Percentiles rank a stretch among this genome's conserved stretches.
These are phyloP conservation scores for Podaxis mareebaensis DNA, from an alignment of 768 basidiomycete genomes.

Conservation along the genomic window DNA sequence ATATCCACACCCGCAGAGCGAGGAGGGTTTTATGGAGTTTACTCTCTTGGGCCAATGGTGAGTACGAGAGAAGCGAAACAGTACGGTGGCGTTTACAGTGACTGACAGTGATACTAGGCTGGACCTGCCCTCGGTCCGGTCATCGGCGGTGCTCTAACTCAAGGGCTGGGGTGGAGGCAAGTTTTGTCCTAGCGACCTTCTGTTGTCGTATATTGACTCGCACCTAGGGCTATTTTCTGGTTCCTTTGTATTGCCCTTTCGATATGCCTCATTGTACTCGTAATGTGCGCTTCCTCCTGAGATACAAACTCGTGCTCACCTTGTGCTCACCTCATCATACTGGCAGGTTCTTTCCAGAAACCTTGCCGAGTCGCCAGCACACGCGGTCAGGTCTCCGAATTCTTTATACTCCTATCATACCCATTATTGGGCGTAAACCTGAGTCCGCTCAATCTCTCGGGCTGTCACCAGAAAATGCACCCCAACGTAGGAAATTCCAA, in stretches of 20 bases:
- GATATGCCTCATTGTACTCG: constrained; percentile 44
- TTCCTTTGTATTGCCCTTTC: constrained; percentile 53
- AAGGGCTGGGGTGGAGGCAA: constrained; percentile 65
- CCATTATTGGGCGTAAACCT: constrained; percentile 1
- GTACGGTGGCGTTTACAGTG: too few relatives aligned
- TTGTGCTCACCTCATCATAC: constrained; percentile 22
- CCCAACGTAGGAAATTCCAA: constrained; percentile 35
- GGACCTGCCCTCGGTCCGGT: constrained; percentile 66
- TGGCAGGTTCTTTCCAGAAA: constrained; percentile 50
- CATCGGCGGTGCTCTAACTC: constrained; percentile 59
- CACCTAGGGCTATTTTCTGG: constrained; percentile 60
- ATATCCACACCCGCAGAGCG: constrained; percentile 72
- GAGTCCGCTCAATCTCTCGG: constrained; percentile 6
- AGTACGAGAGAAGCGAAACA: background rate
- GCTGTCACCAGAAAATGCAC: constrained; percentile 23
- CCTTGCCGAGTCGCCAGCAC: constrained; percentile 27
- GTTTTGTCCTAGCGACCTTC: constrained; percentile 8
- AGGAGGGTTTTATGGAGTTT: constrained; percentile 73
- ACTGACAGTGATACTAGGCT: constrained; percentile 25
- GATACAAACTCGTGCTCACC: background rate
- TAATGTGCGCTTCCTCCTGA: constrained; percentile 37
- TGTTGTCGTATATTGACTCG: background rate
- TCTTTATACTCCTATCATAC: constrained; percentile 11
- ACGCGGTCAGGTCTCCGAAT: background rate
- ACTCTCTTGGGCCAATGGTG: constrained; percentile 63